phyloP scores from a whole-genome alignment of 2,329 filamentous ascomycete species.

The Cladosporium sp. region DNA sequence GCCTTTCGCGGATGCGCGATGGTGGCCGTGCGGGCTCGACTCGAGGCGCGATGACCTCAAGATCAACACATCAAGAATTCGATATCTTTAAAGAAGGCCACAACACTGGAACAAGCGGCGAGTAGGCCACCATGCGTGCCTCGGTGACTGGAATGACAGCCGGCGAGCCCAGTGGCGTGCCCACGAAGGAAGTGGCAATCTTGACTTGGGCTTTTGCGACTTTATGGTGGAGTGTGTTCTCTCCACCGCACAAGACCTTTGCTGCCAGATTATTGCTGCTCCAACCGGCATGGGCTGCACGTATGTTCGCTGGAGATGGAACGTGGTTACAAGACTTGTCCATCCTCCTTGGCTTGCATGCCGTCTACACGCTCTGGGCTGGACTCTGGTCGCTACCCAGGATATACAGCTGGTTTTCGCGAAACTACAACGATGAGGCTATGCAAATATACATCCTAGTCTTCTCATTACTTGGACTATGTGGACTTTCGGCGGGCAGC shows the following conservation, averaged over 20 bases:
- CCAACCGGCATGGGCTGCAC: slow-evolving; percentile 28
- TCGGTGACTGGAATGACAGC: not conserved
- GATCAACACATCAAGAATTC: too few relatives aligned
- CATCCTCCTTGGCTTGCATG: slow-evolving; percentile 22
- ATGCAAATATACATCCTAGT: slow-evolving; percentile 24
- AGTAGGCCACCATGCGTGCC: slow-evolving; percentile 4
- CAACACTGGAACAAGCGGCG: too few relatives aligned
- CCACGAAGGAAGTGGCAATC: slow-evolving; percentile 2
- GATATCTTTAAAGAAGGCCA: too few relatives aligned
- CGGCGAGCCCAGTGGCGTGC: slow-evolving; percentile 1
- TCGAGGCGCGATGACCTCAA: too few relatives aligned
- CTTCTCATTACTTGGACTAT: slow-evolving; percentile 26
- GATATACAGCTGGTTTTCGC: slow-evolving; percentile 3
- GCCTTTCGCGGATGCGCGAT: too few relatives aligned
- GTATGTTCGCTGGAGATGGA: slow-evolving; percentile 19
- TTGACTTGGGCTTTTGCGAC: slow-evolving; percentile 23
- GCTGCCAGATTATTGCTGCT: slow-evolving; percentile 26
- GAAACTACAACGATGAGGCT: slow-evolving; percentile 18
- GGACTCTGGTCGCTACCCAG: slow-evolving; percentile 22
- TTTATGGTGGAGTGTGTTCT: slow-evolving; percentile 31
- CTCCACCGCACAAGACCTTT: slow-evolving; percentile 27
- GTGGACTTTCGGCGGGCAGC: slow-evolving; percentile 26
- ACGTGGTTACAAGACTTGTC: slow-evolving; percentile 27
- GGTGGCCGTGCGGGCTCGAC: too few relatives aligned
- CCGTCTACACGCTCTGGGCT: slow-evolving; percentile 21